Conservation (phyloP, 768 basidiomycete species). For the Zangia roseola region DNA sequence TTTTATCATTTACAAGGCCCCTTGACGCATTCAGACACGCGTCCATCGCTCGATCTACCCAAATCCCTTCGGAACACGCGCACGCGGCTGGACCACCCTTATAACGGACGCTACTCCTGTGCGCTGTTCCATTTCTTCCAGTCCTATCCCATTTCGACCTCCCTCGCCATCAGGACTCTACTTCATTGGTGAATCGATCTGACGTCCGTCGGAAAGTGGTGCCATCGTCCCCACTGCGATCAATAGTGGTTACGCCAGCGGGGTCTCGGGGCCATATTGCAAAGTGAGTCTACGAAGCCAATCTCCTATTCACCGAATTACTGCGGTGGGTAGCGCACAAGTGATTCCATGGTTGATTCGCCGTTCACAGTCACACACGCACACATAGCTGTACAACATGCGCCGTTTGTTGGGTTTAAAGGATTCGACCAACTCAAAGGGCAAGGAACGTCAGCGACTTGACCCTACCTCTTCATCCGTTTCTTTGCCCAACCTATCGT, state of each 20-base stretch:
- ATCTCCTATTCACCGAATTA: constrained; percentile 11
- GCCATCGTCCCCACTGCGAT: constrained; percentile 3
- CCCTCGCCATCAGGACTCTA: not conserved
- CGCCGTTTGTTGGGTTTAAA: constrained; percentile 33
- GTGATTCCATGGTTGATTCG: constrained; percentile 13
- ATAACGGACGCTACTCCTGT: constrained; percentile 17
- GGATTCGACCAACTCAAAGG: constrained; percentile 21
- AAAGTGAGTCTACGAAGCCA: constrained; percentile 12
- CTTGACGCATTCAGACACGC: constrained; percentile 12
- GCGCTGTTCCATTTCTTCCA: constrained; percentile 10
- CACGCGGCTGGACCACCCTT: constrained; percentile 7
- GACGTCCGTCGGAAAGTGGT: constrained; percentile 2
- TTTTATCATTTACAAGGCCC: constrained; percentile 1
- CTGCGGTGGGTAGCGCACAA: constrained; percentile 19
- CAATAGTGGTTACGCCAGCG: constrained; percentile 2
- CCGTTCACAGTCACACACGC: constrained; percentile 12
- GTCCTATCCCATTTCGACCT: constrained; percentile 5
- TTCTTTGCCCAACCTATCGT: constrained; percentile 3
- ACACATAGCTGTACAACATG: constrained; percentile 21
- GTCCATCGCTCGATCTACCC: constrained; percentile 6
- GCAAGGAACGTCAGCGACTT: constrained; percentile 22
- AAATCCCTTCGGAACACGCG: constrained; percentile 16
- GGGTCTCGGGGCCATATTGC: constrained; percentile 1
- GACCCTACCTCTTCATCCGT: constrained; percentile 5
- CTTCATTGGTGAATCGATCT: not conserved